Base-by-base conservation (phyloP, 2,329 filamentous ascomycete species). In the Harringtonia aguacate region DNA sequence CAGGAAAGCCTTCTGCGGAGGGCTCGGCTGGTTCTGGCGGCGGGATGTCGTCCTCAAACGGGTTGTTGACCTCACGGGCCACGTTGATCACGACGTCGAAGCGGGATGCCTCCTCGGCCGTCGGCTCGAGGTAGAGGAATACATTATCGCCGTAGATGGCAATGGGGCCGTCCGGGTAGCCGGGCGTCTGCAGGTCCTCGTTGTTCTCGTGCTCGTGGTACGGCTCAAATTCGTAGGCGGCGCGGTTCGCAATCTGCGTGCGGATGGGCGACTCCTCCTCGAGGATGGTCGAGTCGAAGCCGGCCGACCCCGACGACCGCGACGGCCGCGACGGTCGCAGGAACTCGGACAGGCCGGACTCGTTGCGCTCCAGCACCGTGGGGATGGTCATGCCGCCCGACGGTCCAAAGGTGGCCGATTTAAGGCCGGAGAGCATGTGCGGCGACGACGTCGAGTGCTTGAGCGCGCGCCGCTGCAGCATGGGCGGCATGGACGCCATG, bases 11-110 rank as follows among this genome's bases (percentile, higher is more conserved):
- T 45, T 10, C 35, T 15, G 29, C 24, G 8, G 20, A 24, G 13
- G 4, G n/a, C 20, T 7, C 21, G 12, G 4, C 15, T 13, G 14
- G 36, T 3, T 8, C 10, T 39, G 71, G 67, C 37, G 67, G 66
- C 2, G 77, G 77, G 41, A 69, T 64, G 1, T 75, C 77, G 0
- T 76, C 81, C 47, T 79, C 75, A 56, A 90, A 87, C 0, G 86
- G 86, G 55, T 92, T 89, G 46, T 72, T 71, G 3, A 92, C 86
- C 61, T 94, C 86, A 46, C 82, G 80, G 1, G 86, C 86, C 8
- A 90, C 86, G 51, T 94, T 94, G 56, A 92, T 79, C 17, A 94
- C 79, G 3, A 90, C 81, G 53, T 92, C 86, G 51, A 89, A 94
- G 29, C 75, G 71, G 12, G 81, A 72, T 3, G 85, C 85, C 58